Base-by-base conservation (phyloP, 208 protist species). In the Acanthamoeba lenticulata region DNA sequence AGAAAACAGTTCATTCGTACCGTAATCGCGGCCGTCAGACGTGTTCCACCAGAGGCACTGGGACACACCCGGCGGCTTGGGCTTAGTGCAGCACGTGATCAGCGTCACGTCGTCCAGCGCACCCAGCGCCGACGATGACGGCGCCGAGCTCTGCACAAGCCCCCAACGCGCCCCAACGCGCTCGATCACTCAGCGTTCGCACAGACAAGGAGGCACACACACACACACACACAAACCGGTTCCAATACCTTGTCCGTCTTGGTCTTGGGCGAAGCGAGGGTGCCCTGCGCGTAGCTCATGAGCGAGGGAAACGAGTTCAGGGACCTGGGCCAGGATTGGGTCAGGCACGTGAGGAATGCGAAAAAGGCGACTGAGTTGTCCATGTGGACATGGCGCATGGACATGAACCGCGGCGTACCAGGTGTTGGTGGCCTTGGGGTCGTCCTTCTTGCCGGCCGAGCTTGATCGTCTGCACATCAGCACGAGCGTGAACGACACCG, bases 41-140 rank as follows among this genome's bases (percentile, higher is more conserved):
- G 77, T 60, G 13, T 86, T 86, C 77, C 77, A 86, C 77, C 77
- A 86, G n/a, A 86, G 77, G n/a, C 38, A 86, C 47, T 86, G 77
- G 2, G 77, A 60, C 4, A 86, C 77, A n/a, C 77, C 77, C 9
- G 47, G 29, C 27, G 47, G 40, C 45, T 60, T 49, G 29, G 29
- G 42, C 40, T 60, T 49, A 21, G 77, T 60, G 19, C 77, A 86
- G 34, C 45, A 49, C 19, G 77, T 86, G 47, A 86, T 86, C 27
- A 86, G n/a, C 5, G 77, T 86, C 13, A 86, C 77, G 34, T 86
- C 77, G 77, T 86, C 47, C 47, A 86, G 15, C 19, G 77, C 21
- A 5, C 77, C 77, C 29, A 86, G 47, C 11, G 77, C 40, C 45
- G 77, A 38, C 34, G 74, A 49, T 49, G 40, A 4, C 17, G 69